Percentiles rank a stretch among this genome's conserved stretches.
Conservation (phyloP, 768 basidiomycete species). For the Steccherinum ochraceum region DNA sequence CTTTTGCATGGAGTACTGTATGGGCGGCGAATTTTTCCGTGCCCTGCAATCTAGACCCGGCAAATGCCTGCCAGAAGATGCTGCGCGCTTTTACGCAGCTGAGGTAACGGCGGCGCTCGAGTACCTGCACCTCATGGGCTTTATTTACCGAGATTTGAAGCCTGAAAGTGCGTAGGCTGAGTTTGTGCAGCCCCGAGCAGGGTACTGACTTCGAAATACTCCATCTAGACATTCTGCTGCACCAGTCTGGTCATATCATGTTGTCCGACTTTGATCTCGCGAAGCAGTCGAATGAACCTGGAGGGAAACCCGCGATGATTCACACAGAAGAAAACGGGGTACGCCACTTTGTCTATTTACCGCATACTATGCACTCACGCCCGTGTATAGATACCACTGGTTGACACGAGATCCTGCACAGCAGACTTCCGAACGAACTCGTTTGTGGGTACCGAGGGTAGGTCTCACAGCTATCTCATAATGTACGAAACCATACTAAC, state of each 20-base stretch:
- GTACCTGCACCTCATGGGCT: slow-evolving; percentile 98
- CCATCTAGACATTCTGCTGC: slow-evolving; percentile 85
- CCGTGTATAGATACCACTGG: slow-evolving; percentile 66
- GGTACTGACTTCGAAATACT: slow-evolving; percentile 5
- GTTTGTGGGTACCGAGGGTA: slow-evolving; percentile 98
- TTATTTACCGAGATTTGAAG: slow-evolving; percentile 98
- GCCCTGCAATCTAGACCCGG: slow-evolving; percentile 93
- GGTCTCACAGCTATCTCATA: slow-evolving; percentile 9
- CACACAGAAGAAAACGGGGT: slow-evolving; percentile 88
- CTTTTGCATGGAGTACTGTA: slow-evolving; percentile 99
- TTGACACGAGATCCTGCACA: slow-evolving; percentile 97
- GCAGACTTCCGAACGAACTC: slow-evolving; percentile 98
- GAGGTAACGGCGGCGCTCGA: slow-evolving; percentile 97
- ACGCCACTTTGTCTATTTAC: too few relatives aligned
- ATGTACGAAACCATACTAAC: slow-evolving; percentile 17
- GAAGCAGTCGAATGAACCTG: slow-evolving; percentile 86
- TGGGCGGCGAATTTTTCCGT: slow-evolving; percentile 99
- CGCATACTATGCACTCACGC: slow-evolving; percentile 1
- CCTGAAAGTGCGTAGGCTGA: slow-evolving; percentile 81
- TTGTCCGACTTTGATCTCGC: slow-evolving; percentile 98
- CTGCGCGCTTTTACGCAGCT: slow-evolving; percentile 95
- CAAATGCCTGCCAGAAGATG: slow-evolving; percentile 95
- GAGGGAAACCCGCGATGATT: slow-evolving; percentile 81
- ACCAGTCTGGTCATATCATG: slow-evolving; percentile 99
- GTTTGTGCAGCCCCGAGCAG: too few relatives aligned